Evolutionary conservation across 352 stramenopile genomes (phyloP), one percentile per base, ranked within the genome.

Genomic region (Blastocystis sp.): DNA sequence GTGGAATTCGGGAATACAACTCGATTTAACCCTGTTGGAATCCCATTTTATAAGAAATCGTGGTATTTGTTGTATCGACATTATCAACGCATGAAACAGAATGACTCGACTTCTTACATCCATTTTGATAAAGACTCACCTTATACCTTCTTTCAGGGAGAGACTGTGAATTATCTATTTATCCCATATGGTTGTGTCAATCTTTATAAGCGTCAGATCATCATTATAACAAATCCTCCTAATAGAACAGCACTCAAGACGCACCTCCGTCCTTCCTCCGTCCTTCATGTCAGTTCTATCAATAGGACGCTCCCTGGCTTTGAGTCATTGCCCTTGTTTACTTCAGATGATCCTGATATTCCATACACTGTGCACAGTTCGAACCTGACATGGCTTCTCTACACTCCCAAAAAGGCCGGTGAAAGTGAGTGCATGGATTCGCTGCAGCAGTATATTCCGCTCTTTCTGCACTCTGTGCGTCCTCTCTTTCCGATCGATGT

Each of bases 1-100:
- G 30, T 34, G 30, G 26, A 75, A 75, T 41, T 6, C 64, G 6
- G n/a, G 37, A 45, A n/a, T 8, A n/a, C 18, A 16, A 41, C 64
- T 41, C 18, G 16, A 1, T 78, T 78, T 55, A 39, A 78, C 30
- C 66, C 66, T 24, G 66, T 78, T 6, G 66, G 66, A 41, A 65
- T 85, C 43, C 73, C 73, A 53, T 85, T 85, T 43, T 47, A 43
- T 43, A 56, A 41, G n/a, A 85, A 66, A n/a, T 54, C 53, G 3
- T 85, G 73, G 73, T 85, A 68, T 69, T 7, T 13, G 8, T 50
- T 85, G 6, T 85, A 69, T 43, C 43, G 47, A 34, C 26, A 85
- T 45, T 85, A 85, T 47, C 73, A 85, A 56, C 4, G 56, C 11
- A 53, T 62, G 18, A 39, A 59, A 45, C 50, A 55, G 37, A 78